phyloP scores from a whole-genome alignment of 2,329 filamentous ascomycete genomes.

The Drechslerella dactyloides region DNA sequence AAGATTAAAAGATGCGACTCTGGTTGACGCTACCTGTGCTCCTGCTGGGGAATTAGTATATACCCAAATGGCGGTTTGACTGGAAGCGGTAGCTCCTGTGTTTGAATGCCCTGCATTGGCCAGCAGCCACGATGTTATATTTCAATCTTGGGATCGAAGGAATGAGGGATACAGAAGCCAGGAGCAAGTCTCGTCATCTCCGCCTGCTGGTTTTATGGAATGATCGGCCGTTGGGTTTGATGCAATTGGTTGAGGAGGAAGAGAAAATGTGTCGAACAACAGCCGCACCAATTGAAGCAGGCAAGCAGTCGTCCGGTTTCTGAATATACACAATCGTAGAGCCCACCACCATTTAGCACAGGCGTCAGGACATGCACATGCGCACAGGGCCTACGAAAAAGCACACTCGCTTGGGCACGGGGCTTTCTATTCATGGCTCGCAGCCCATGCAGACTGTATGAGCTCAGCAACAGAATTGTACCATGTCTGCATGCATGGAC shows the following conservation, averaged over 20 bases:
- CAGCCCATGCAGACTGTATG: neutral
- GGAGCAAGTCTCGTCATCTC: conserved; percentile 23
- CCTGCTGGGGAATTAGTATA: neutral
- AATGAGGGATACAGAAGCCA: conserved; percentile 35
- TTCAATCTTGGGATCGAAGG: conserved; percentile 18
- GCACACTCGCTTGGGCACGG: neutral
- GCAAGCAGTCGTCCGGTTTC: too few relatives aligned
- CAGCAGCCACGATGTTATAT: conserved; percentile 14
- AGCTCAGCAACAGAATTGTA: conserved; percentile 3
- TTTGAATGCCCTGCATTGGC: conserved; percentile 27
- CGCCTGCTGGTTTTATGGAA: conserved; percentile 40
- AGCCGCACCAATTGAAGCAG: conserved; percentile 6
- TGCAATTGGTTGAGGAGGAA: conserved; percentile 14
- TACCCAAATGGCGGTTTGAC: neutral
- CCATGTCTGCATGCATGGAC: neutral
- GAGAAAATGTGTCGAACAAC: conserved; percentile 7
- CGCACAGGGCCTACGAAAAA: neutral
- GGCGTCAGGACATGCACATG: too few relatives aligned
- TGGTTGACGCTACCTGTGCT: neutral
- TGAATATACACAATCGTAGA: too few relatives aligned
- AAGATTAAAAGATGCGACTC: conserved; percentile 23
- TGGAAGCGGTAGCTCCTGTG: conserved; percentile 27
- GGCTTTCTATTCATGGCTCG: neutral
- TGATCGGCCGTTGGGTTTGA: conserved; percentile 27
- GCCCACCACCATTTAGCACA: too few relatives aligned